A percentile compares a stretch with the other conserved stretches of the same genome.
These are phyloP conservation scores for Tetrahymena malaccensis DNA, from an alignment of 73 alveolate genomes.

Conservation along the genomic window DNA sequence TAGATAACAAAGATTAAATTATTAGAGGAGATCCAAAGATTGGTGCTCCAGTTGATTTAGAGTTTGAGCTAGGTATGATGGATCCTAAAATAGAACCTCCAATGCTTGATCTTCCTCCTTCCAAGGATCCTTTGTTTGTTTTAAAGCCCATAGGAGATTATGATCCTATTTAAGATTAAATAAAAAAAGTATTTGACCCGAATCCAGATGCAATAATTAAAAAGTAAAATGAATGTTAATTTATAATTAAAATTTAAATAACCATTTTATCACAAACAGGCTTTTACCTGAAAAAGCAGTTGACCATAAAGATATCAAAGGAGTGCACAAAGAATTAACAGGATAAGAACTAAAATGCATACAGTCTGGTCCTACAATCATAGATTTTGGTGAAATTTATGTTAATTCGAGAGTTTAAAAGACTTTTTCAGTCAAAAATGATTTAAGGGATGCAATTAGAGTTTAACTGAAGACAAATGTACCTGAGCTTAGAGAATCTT, in stretches of 20 bases:
- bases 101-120: slow-evolving; percentile 14
- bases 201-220: slow-evolving; percentile 11
- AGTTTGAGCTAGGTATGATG: slow-evolving; percentile 29
- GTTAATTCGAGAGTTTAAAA: slow-evolving; percentile 8
- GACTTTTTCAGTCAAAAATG: slow-evolving; percentile 33
- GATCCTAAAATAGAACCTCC: slow-evolving; percentile 3
- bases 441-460: slow-evolving; percentile 29
- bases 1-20: neutral
- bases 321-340: slow-evolving; percentile 20
- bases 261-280: neutral
- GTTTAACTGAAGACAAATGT: slow-evolving; percentile 11
- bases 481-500: slow-evolving; percentile 2
- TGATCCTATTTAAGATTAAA: slow-evolving; percentile 26
- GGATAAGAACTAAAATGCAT: slow-evolving; percentile 32
- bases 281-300: slow-evolving; percentile 18
- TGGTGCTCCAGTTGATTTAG: slow-evolving; percentile 33
- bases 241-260: neutral
- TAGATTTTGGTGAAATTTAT: slow-evolving; percentile 35
- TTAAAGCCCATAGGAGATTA: slow-evolving; percentile 29
- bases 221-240: neutral
- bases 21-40: neutral
- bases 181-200: slow-evolving; percentile 18
- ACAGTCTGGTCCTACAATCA: slow-evolving; percentile 28
- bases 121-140: slow-evolving; percentile 28
- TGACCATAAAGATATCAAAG: slow-evolving; percentile 33